Conservation (phyloP, 106 monocot genomes). For the Xerophyta viscosa region DNA sequence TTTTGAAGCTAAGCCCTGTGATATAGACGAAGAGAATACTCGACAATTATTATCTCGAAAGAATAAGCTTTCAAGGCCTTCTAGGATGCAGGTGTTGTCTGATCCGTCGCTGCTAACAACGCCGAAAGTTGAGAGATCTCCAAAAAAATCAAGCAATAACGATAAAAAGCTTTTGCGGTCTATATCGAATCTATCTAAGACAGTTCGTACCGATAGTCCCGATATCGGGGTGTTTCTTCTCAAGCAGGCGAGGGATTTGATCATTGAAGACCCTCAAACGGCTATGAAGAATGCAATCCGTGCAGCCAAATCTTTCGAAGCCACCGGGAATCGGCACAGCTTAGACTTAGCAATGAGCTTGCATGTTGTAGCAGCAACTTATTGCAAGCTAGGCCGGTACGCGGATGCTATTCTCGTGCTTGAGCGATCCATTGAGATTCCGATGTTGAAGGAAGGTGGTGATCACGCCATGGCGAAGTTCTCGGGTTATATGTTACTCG, state of each 20-base stretch:
- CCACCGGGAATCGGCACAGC: conserved; percentile 33
- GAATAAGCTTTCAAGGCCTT: too few species aligned
- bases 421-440: conserved; percentile 38
- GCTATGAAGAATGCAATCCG: conserved; percentile 56
- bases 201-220: too few species aligned
- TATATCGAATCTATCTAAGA: too few species aligned
- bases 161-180: too few species aligned
- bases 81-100: too few species aligned
- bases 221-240: too few species aligned
- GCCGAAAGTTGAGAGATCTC: too few species aligned
- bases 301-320: conserved; percentile 56
- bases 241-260: conserved; percentile 85
- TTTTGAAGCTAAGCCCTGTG: too few species aligned
- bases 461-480: conserved; percentile 64
- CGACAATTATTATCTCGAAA: too few species aligned
- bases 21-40: too few species aligned
- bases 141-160: too few species aligned
- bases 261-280: conserved; percentile 47
- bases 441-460: conserved; percentile 33
- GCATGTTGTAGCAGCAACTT: conserved; percentile 39
- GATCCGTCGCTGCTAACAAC: too few species aligned
- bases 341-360: conserved; percentile 47
- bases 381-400: conserved; percentile 41
- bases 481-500: conserved; percentile 61
- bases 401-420: conserved; percentile 39